These are phyloP conservation scores for Tarenaya hassleriana DNA, from an alignment of 345 rosid genomes.

Conservation along the genomic window DNA sequence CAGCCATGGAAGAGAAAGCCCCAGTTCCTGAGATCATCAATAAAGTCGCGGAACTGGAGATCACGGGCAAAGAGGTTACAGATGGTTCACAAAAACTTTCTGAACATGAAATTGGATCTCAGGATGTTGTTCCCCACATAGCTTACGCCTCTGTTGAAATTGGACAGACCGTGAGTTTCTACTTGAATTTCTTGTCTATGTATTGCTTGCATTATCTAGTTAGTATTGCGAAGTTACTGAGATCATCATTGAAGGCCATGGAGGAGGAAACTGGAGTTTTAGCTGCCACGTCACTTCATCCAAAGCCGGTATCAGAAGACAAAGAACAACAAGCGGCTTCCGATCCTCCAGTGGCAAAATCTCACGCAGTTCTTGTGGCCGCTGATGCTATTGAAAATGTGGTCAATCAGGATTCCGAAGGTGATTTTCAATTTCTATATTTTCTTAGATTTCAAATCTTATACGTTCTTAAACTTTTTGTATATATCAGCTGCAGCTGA, in stretches of 20 bases:
- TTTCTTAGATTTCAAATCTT: not conserved
- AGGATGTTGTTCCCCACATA: constrained; percentile 56
- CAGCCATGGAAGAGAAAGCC: constrained; percentile 36
- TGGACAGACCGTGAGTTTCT: not conserved
- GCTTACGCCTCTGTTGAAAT: constrained; percentile 74
- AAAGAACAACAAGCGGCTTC: constrained; percentile 40
- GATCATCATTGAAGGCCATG: constrained; percentile 61
- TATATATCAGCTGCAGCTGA: constrained; percentile 35
- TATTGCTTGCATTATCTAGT: not conserved
- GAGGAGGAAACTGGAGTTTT: constrained; percentile 39
- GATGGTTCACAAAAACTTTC: constrained; percentile 29
- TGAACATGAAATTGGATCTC: constrained; percentile 36
- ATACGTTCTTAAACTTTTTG: not conserved
- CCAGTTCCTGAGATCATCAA: constrained; percentile 35
- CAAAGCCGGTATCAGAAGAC: constrained; percentile 37
- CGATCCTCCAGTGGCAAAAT: constrained; percentile 24
- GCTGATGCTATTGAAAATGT: constrained; percentile 47
- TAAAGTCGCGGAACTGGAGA: constrained; percentile 34
- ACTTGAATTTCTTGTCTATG: too few species aligned
- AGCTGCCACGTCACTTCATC: constrained; percentile 32
- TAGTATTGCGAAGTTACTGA: too few species aligned
- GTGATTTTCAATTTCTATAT: too few species aligned
- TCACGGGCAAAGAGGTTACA: constrained; percentile 47
- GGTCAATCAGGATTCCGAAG: constrained; percentile 52
- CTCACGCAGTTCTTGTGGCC: constrained; percentile 31